phyloP scores from a whole-genome alignment of 768 basidiomycete species.

The Aureoboletus auriporus region DNA sequence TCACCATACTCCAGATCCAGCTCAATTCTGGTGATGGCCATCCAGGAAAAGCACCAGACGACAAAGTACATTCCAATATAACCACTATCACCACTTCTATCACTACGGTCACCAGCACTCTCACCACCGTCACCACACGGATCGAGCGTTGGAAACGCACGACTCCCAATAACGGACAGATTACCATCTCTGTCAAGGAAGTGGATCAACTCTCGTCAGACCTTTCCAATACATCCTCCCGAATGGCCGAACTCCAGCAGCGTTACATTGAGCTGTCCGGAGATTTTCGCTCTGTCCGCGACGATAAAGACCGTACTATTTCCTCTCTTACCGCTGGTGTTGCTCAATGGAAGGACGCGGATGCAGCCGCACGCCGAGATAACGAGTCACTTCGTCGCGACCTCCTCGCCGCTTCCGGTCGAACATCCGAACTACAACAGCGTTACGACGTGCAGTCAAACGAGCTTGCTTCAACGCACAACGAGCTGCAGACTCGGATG shows the following conservation, averaged over 20 bases:
- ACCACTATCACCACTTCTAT: neutral
- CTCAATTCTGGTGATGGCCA: neutral
- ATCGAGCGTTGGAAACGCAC: neutral
- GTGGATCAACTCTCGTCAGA: constrained; percentile 3
- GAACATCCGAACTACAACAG: neutral
- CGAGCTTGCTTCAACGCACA: constrained; percentile 1
- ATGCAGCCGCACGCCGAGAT: neutral
- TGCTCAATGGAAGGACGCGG: neutral
- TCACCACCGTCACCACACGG: constrained; percentile 3
- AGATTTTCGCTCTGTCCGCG: neutral
- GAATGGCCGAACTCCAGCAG: neutral
- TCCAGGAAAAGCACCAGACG: neutral
- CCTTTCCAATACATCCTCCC: constrained; percentile 1
- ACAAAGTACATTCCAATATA: neutral
- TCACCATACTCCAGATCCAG: neutral
- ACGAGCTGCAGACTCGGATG: neutral
- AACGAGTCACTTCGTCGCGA: constrained; percentile 1
- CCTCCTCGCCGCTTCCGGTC: neutral
- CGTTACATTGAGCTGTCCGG: neutral
- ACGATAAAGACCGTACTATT: neutral
- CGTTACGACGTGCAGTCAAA: neutral
- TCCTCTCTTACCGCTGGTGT: neutral
- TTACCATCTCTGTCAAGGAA: constrained; percentile 3
- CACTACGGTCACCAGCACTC: neutral
- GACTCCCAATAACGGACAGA: neutral